Evolutionary conservation across 2,329 filamentous ascomycete genomes (phyloP).

Genomic region (Penicillium sp.): DNA sequence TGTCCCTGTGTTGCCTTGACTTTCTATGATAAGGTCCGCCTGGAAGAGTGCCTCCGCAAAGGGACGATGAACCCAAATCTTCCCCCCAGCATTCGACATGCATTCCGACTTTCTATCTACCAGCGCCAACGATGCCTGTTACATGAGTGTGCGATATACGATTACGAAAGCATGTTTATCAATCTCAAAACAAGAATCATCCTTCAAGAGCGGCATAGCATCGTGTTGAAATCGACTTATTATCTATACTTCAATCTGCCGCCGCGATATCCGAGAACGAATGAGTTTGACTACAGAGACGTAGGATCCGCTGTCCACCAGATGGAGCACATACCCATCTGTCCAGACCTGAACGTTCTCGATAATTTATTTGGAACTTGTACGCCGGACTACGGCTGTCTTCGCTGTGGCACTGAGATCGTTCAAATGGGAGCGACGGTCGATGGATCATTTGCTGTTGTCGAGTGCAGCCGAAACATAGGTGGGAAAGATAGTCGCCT

Average conservation of each 20-base stretch:
- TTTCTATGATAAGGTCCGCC: background rate
- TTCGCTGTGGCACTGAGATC: background rate
- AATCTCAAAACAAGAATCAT: background rate
- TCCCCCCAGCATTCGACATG: background rate
- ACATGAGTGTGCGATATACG: background rate
- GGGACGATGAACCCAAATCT: background rate
- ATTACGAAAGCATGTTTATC: background rate
- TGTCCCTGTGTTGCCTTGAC: background rate
- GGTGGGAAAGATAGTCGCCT: background rate
- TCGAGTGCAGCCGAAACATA: background rate
- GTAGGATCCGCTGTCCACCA: background rate
- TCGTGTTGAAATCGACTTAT: background rate
- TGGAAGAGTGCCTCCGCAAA: background rate
- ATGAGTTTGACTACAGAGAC: background rate
- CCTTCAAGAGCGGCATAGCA: background rate
- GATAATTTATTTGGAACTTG: background rate
- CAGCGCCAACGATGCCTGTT: background rate
- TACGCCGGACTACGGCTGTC: background rate
- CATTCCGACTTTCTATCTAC: background rate
- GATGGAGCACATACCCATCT: background rate
- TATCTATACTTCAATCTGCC: background rate
- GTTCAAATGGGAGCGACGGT: background rate
- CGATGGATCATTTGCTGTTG: background rate
- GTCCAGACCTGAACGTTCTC: background rate
- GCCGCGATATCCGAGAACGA: background rate